These are phyloP conservation scores for Tilletia walkeri DNA, from an alignment of 1,284 basidiomycete genomes.

Conservation along the genomic window DNA sequence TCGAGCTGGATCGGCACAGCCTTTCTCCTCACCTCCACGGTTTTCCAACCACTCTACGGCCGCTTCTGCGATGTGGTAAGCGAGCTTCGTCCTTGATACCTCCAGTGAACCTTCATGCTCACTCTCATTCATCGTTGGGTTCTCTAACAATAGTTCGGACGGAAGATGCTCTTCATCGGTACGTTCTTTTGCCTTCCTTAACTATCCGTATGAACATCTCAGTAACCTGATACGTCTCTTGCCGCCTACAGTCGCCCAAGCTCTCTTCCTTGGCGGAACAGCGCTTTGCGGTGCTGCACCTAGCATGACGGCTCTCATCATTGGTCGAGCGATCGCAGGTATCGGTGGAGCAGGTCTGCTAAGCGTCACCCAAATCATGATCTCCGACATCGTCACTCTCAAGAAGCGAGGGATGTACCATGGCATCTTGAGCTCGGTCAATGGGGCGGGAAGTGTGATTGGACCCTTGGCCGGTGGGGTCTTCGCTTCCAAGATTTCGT, in stretches of 20 bases:
- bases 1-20: constrained; percentile 25
- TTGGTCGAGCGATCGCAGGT: constrained; percentile 23
- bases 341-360: constrained; percentile 25
- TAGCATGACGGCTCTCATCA: constrained; percentile 19
- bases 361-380: constrained; percentile 24
- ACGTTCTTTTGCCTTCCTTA: too few relatives aligned
- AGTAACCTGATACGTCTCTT: too few relatives aligned
- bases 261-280: constrained; percentile 20
- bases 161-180: constrained; percentile 16
- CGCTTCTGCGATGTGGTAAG: constrained; percentile 21
- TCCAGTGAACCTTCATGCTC: too few relatives aligned
- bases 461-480: constrained; percentile 21
- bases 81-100: too few relatives aligned
- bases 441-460: constrained; percentile 18
- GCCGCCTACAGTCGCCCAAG: not conserved
- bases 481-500: constrained; percentile 19
- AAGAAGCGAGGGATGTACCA: constrained; percentile 23
- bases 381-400: constrained; percentile 26
- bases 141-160: constrained; percentile 14
- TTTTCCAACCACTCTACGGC: constrained; percentile 21
- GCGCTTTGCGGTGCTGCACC: constrained; percentile 22
- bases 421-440: constrained; percentile 23
- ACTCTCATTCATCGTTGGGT: not conserved
- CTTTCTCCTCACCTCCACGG: constrained; percentile 18
- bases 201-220: not conserved